Evolutionary conservation across 192 early-diverging fungal genomes (phyloP), one percentile per base, ranked within the genome.

Genomic region (Spizellomyces punctatus): DNA sequence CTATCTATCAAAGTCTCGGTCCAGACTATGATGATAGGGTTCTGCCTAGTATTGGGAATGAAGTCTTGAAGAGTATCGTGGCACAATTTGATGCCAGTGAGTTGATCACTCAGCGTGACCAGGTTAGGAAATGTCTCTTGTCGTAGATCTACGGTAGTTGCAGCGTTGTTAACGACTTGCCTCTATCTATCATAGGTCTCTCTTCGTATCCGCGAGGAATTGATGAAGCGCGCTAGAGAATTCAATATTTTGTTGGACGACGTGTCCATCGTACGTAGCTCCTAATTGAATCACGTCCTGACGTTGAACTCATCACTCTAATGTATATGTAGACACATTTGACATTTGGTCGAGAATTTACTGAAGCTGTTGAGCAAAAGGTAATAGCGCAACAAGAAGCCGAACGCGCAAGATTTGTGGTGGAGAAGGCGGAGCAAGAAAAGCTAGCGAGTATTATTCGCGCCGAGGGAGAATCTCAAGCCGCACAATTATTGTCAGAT

Each of bases 311-410:
- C 27, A 36, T 36, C 27, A 36, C 27, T 36, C 27, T 3, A 36
- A 36, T 36, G 1, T 71, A 17, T 17, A 43, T 17, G 41, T 81
- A 92, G 91, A 99, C 97, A 7, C 95, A 98, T 79, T 91, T 99
- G 88, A 97, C 94, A 8, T 99, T 99, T 81, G 95, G 97, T 82
- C 94, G 92, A 67, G 97, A 99, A 75, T 99, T 99, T 75, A 99
- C 97, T 63, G 91, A 94, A 65, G 97, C 97, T 55, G 97, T 99
- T 66, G 96, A 98, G 81, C 92, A 95, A 77, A 97, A 98, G 86
- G 93, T 96, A 77, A 97, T 98, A 86, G 94, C 98, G 50, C 96
- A 99, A 75, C 98, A 99, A 84, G 98, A 98, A 78, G 98, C 98
- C 56, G 98, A 99, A 81, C 93, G 98, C 64, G 98, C 98, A 47